Evolutionary conservation across 208 protist genomes (phyloP).

Genomic region (Lotmaria passim): DNA sequence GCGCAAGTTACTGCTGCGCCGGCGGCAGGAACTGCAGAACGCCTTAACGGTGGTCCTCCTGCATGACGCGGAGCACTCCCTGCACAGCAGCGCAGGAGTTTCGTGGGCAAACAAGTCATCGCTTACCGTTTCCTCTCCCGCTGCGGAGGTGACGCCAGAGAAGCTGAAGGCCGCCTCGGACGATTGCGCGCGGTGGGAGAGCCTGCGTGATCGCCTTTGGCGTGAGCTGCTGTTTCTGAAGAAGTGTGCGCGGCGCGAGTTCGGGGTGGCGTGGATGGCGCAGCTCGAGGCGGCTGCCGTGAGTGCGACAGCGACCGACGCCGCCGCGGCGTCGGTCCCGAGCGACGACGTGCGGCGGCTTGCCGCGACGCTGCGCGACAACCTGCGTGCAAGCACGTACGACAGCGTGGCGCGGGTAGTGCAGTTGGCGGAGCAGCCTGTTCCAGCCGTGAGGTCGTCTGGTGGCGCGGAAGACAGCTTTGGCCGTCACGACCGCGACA

Average conservation of each 20-base stretch:
- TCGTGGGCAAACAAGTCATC: too few species aligned
- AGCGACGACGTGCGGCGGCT: conserved; percentile 6
- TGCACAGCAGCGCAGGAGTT: too few species aligned
- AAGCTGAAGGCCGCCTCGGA: conserved; percentile 15
- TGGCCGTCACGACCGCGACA: background rate
- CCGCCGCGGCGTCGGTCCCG: background rate
- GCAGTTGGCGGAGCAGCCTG: background rate
- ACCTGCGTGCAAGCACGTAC: conserved; percentile 23
- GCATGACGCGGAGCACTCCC: conserved; percentile 6
- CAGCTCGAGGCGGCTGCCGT: conserved; percentile 14
- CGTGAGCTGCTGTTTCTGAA: conserved; percentile 56
- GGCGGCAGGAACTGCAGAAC: conserved; percentile 30
- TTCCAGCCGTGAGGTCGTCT: background rate
- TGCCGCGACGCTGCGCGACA: conserved; percentile 1
- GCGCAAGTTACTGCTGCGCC: conserved; percentile 34
- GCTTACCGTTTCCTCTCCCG: conserved; percentile 15
- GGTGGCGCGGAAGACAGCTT: background rate
- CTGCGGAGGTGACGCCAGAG: conserved; percentile 20
- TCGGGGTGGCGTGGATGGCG: conserved; percentile 30
- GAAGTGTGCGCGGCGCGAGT: conserved; percentile 32
- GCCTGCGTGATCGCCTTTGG: conserved; percentile 35
- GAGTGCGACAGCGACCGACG: background rate
- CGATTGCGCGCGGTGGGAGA: conserved; percentile 23
- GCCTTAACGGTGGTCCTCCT: conserved; percentile 19
- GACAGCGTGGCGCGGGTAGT: conserved; percentile 21